These are phyloP conservation scores for Alternaria longipes DNA, from an alignment of 2,329 filamentous ascomycete genomes.

Conservation along the genomic window DNA sequence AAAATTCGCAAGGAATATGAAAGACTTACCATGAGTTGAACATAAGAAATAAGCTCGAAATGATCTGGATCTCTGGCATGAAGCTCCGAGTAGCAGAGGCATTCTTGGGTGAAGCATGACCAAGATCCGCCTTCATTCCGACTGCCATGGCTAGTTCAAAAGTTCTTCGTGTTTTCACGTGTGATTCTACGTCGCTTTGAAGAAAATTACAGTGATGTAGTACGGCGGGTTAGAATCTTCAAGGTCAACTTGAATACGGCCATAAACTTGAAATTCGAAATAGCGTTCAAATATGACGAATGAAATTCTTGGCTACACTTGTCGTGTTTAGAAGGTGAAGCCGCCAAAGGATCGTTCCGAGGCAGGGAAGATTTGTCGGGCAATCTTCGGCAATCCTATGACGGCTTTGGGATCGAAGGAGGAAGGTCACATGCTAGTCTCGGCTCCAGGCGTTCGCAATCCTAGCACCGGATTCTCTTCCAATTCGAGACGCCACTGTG, in stretches of 20 bases:
- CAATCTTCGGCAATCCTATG: not conserved
- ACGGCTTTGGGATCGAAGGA: not conserved
- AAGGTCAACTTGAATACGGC: too few species aligned
- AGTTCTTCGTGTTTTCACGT: not conserved
- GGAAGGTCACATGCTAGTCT: not conserved
- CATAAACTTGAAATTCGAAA: too few species aligned
- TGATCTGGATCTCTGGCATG: constrained; percentile 18
- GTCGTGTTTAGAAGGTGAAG: not conserved
- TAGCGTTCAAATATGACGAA: not conserved
- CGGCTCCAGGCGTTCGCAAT: not conserved
- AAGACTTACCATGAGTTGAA: constrained; percentile 24
- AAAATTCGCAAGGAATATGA: not conserved
- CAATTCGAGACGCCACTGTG: too few species aligned
- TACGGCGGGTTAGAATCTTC: too few species aligned
- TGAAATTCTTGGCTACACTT: not conserved
- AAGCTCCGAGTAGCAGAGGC: not conserved
- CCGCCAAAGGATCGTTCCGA: not conserved
- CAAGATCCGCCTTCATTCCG: not conserved
- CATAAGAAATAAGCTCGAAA: constrained; percentile 23
- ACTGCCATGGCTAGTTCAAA: not conserved
- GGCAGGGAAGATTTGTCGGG: not conserved
- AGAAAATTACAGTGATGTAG: too few species aligned
- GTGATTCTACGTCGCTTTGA: too few species aligned
- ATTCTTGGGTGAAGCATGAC: not conserved
- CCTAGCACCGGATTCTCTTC: not conserved